These are phyloP conservation scores for Potentilla sterilis DNA, from an alignment of 306 rosid species.

Conservation along the genomic window DNA sequence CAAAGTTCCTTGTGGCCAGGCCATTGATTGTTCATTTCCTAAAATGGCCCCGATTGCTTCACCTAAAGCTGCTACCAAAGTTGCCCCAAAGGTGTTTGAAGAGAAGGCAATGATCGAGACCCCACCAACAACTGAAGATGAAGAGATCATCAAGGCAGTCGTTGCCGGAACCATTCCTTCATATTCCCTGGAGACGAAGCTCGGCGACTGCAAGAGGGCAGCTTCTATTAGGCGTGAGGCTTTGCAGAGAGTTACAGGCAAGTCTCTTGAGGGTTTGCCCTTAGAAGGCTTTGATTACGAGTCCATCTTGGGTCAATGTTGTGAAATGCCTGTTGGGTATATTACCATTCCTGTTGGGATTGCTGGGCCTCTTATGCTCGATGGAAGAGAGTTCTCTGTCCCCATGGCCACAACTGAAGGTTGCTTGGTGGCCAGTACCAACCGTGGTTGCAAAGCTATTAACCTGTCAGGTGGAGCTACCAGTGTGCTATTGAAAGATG, in stretches of 20 bases:
- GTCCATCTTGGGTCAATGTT: slow-evolving; percentile 85
- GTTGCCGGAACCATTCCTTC: slow-evolving; percentile 60
- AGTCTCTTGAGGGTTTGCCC: too few relatives aligned
- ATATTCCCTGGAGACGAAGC: slow-evolving; percentile 63
- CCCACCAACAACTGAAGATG: slow-evolving; percentile 38
- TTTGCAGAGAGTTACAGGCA: too few relatives aligned
- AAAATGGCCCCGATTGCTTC: slow-evolving; percentile 14
- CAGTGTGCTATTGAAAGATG: slow-evolving; percentile 56
- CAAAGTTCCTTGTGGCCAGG: slow-evolving; percentile 42
- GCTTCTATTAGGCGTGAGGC: too few relatives aligned
- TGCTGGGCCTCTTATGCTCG: slow-evolving; percentile 74
- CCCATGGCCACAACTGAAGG: slow-evolving; percentile 98
- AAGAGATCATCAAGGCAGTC: slow-evolving; percentile 52
- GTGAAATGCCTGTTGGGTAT: slow-evolving; percentile 90
- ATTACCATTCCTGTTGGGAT: slow-evolving; percentile 88
- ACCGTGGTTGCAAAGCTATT: slow-evolving; percentile 88
- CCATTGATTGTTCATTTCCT: slow-evolving; percentile 35
- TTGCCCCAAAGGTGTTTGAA: slow-evolving; percentile 24
- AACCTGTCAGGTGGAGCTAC: slow-evolving; percentile 71
- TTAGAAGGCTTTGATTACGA: slow-evolving; percentile 28
- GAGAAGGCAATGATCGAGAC: slow-evolving; percentile 11
- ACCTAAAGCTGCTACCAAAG: slow-evolving; percentile 7
- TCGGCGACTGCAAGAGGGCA: slow-evolving; percentile 44
- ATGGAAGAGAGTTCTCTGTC: slow-evolving; percentile 63
- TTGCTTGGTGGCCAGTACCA: slow-evolving; percentile 75